These are phyloP conservation scores for Chlorella variabilis DNA, from an alignment of 163 green algal species.

Conservation along the genomic window DNA sequence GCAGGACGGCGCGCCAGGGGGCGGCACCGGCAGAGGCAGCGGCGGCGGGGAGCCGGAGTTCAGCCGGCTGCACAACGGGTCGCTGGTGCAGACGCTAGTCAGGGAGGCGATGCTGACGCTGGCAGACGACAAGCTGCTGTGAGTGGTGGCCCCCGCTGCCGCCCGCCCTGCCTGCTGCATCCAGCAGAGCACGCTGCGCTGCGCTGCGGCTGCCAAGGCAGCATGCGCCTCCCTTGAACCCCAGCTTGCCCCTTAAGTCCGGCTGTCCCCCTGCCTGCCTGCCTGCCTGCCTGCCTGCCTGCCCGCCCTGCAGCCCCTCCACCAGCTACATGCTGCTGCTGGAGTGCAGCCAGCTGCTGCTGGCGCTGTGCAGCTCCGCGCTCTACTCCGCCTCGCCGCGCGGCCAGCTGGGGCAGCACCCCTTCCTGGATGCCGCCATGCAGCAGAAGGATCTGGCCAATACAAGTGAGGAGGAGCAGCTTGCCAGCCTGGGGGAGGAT, in stretches of 20 bases:
- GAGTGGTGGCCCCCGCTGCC: neutral
- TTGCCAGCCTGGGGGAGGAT: no score
- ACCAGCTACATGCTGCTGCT: constrained; percentile 29
- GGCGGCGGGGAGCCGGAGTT: neutral
- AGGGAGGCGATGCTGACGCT: constrained; percentile 27
- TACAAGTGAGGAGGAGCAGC: neutral
- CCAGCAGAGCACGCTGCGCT: no score
- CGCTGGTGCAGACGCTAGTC: constrained; percentile 26
- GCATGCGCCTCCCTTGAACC: no score
- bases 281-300: no score
- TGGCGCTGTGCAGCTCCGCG: constrained; percentile 23
- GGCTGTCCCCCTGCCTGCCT: no score
- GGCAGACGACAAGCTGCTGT: neutral
- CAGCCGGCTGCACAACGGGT: constrained; percentile 14
- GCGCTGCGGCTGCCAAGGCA: no score
- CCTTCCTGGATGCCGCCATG: constrained; percentile 9
- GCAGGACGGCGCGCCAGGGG: neutral
- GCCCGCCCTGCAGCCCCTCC: neutral
- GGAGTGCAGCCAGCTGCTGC: constrained; percentile 33
- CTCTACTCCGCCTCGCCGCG: constrained; percentile 14
- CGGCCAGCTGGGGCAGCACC: neutral
- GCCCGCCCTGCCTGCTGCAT: no score
- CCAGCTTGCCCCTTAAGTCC: no score
- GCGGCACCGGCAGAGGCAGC: constrained; percentile 8
- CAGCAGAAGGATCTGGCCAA: constrained; percentile 62